Base-by-base conservation (phyloP, 176 grass and related monocot genomes). In the Cymbopogon citratus region DNA sequence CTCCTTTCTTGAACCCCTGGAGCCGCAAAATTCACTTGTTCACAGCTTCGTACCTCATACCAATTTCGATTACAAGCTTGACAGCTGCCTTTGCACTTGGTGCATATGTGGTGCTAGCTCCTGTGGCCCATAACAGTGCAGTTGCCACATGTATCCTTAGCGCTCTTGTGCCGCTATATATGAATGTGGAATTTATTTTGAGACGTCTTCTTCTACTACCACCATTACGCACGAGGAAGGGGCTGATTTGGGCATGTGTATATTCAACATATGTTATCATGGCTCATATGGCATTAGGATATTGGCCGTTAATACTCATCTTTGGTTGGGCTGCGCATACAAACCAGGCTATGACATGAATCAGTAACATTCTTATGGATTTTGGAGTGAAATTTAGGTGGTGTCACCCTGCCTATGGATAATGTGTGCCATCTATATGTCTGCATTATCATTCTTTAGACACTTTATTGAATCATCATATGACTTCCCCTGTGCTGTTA, bases 231-330 rank as follows among this genome's bases (percentile, higher is more conserved):
- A 52, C 49, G 0, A 19, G 49, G 49, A 52, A 52, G 5, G 49
- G 49, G 49, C 49, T 52, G 2, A 52, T 52, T 21, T 52, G 49
- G 49, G 49, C 49, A 52, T n/a, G 6, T 0, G 1, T n/a, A 56
- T 9, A 1, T n/a, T 54, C 49, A 54, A 19, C 19, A n/a, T 0
- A 2, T 56, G 8, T 3, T 56, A 9, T 56, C 52, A 9, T 9
- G 0, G 7, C 0, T n/a, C 0, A 0, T n/a, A 56, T 56, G 52
- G 0, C n/a, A n/a, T 9, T 9, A 0, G 7, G 7, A 3, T 9
- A 56, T 9, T 56, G 52, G 52, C 52, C 52, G 19, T 56, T 56
- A 56, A n/a, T 56, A n/a, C 3, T n/a, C 19, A 56, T 56, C 6
- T 56, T 56, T 56, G 6, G 6, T 21, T 54, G 18, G 18, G 49